Percentiles rank a stretch among this genome's conserved stretches.
phyloP scores from a whole-genome alignment of 805 yeast genomes.

The Metschnikowia cubensis region DNA sequence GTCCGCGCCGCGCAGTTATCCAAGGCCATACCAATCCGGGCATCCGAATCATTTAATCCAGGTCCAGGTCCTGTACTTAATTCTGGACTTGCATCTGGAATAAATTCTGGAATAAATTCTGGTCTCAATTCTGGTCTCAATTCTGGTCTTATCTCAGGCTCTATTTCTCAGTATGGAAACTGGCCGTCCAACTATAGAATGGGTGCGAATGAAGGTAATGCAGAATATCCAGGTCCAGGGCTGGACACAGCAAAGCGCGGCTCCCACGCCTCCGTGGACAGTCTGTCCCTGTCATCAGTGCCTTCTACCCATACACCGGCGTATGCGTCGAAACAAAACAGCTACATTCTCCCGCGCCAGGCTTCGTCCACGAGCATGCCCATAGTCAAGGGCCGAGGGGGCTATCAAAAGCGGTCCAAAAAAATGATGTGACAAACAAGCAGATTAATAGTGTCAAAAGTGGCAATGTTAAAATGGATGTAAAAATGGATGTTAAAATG shows the following conservation, averaged over 20 bases:
- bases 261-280: constrained; percentile 4
- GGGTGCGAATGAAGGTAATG: background rate
- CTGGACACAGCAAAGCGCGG: background rate
- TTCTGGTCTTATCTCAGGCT: too few relatives aligned
- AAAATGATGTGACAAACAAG: constrained; percentile 27
- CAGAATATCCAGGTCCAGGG: background rate
- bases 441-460: too few relatives aligned
- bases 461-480: too few relatives aligned
- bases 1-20: constrained; percentile 31
- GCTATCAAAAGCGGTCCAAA: constrained; percentile 40
- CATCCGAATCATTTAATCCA: background rate
- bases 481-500: too few relatives aligned
- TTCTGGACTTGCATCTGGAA: too few relatives aligned
- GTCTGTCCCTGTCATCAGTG: constrained; percentile 4
- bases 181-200: background rate
- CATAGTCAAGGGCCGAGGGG: constrained; percentile 41
- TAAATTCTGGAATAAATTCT: too few relatives aligned
- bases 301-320: background rate
- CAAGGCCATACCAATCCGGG: constrained; percentile 36
- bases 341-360: constrained; percentile 2
- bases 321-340: background rate
- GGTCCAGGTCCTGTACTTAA: too few relatives aligned
- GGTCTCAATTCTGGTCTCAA: too few relatives aligned
- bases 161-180: background rate
- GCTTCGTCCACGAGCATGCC: constrained; percentile 18